Evolutionary conservation across 805 yeast species (phyloP), one percentile per base, ranked within the genome.

Genomic region (Teunomyces lycoperdinae): DNA sequence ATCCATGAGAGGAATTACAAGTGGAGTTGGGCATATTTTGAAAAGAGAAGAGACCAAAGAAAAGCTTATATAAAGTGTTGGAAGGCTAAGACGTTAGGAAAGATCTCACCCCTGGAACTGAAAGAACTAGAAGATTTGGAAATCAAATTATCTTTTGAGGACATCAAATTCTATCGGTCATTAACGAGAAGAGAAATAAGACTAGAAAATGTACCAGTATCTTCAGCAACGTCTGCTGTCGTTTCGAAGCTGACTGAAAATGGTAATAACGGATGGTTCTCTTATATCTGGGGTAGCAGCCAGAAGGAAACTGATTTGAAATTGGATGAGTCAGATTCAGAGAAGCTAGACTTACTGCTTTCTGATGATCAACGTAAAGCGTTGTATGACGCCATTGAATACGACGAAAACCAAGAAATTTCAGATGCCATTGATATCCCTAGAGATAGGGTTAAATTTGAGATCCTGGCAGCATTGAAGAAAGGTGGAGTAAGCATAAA

Each of bases 301-400:
- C 50, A 60, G 2, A 58, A 61, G 3, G 58, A 58, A 2, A 41
- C 44, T 14, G 31, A 35, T 34, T 49, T 49, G 5, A 47, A 42
- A 8, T 20, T 48, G 2, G 71, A 73, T 3, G 62, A 70, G 7
- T 69, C 74, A 2, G 62, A 83, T 26, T 71, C 73, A 5, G 78
- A 57, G 30, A 53, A 61, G 2, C 45, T 61, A 30, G 66, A 66
- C 42, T 52, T 73, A 31, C 57, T 57, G 28, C 56, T 94, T 63
- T 81, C 94, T 0, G 96, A 89, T 10, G 96, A 90, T 55, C 97
- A 94, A 60, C 77, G 88, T 52, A 78, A 89, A 60, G 99, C 95
- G 50, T 73, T 94, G 16, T 91, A 89, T 60, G 96, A 89, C 50
- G 96, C 97, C 0, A 91, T 94, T 53, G 99, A 91, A 52, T 91